Evolutionary conservation across 2,329 filamentous ascomycete genomes (phyloP), one percentile per base, ranked within the genome.

Genomic region (Fusarium albidum): DNA sequence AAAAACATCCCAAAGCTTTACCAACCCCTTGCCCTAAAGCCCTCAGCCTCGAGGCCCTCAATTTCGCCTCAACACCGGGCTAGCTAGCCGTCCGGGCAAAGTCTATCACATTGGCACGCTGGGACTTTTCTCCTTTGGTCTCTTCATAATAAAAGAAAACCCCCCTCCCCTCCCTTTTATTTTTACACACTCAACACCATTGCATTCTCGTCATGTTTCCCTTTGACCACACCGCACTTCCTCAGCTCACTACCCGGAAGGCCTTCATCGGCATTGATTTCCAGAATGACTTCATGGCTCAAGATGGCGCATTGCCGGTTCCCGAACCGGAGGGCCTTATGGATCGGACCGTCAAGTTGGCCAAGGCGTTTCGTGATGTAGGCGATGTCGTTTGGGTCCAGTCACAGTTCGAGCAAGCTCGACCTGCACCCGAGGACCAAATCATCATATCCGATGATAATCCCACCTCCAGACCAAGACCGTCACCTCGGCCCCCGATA

Each of bases 211-310:
- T 48, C 55, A 83, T 84, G 75, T 84, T 87, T 67, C 70, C 81
- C 56, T 84, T 87, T 69, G 81, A 86, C 63, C 73, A 78, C 32
- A 71, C 80, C 38, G 75, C 78, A 29, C 75, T 88, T 15, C 85
- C 85, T 10, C 75, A 81, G 41, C 73, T 88, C 45, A 77, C 74
- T 26, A 84, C 84, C 9, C 80, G 85, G 44, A 84, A 83, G 74
- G 94, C 91, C 1, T 80, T 99, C 35, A 78, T 98, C 15, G 77
- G 96, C 14, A 81, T 97, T 59, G 94, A 96, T 67, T 84, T 96
- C 29, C 95, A 98, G 69, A 92, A 96, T 66, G 94, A 97, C 71
- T 96, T 98, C 67, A 76, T 96, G 52, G 80, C 85, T 7, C 75
- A 83, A 2, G 80, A 85, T 43, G 89, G 90, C 48, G 83, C 86